These are phyloP conservation scores for Osmozyma mogii DNA, from an alignment of 805 yeast genomes.

Conservation along the genomic window DNA sequence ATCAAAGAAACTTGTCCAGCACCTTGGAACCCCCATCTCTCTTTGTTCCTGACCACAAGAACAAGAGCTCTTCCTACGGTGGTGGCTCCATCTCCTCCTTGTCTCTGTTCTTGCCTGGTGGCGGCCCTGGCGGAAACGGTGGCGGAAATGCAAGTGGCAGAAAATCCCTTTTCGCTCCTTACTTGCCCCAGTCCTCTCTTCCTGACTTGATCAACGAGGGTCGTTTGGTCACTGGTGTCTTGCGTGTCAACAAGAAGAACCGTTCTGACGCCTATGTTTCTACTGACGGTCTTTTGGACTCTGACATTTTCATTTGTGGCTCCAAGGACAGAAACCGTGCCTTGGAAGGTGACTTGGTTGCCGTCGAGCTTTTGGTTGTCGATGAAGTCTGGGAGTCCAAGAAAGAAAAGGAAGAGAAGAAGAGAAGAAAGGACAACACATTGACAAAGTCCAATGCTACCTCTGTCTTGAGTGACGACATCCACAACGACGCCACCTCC, in stretches of 20 bases:
- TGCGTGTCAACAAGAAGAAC: constrained; percentile 92
- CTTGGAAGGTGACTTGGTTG: constrained; percentile 92
- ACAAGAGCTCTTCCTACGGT: constrained; percentile 59
- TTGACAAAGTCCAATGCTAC: constrained; percentile 25
- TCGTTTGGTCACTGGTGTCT: constrained; percentile 80
- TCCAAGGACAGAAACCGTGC: constrained; percentile 98
- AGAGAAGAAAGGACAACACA: constrained; percentile 70
- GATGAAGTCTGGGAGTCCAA: constrained; percentile 98
- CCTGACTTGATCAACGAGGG: constrained; percentile 89
- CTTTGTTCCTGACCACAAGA: constrained; percentile 75
- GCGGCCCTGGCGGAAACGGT: constrained; percentile 8
- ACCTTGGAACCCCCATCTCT: constrained; percentile 30
- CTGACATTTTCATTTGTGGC: constrained; percentile 96
- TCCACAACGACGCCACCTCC: constrained; percentile 75
- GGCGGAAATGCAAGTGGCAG: constrained; percentile 40
- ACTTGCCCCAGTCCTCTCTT: constrained; percentile 84
- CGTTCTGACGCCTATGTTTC: constrained; percentile 98
- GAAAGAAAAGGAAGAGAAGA: constrained; percentile 94
- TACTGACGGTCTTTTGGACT: constrained; percentile 90
- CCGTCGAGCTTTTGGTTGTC: constrained; percentile 87
- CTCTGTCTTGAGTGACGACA: constrained; percentile 51
- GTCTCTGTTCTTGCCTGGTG: constrained; percentile 28
- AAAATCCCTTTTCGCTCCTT: constrained; percentile 90
- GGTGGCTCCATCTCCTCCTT: constrained; percentile 47
- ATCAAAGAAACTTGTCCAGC: constrained; percentile 15